These are phyloP conservation scores for Penicillium verhagenii DNA, from an alignment of 495 filamentous ascomycete genomes.

Conservation along the genomic window DNA sequence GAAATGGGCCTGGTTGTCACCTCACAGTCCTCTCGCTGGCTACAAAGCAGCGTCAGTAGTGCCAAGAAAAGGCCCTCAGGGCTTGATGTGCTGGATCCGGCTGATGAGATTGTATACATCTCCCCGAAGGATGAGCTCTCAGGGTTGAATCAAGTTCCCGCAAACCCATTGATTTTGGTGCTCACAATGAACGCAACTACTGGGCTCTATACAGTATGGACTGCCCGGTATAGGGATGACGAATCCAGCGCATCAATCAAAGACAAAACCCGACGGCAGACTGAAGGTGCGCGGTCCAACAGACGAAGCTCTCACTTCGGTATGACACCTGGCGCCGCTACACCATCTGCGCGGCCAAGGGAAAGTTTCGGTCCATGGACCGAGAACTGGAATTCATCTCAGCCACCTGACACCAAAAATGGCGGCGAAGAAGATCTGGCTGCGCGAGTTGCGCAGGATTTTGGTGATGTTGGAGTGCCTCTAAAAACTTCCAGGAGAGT, in stretches of 20 bases:
- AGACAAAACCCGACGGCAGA: constrained; percentile 44
- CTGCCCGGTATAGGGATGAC: constrained; percentile 63
- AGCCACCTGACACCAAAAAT: constrained; percentile 30
- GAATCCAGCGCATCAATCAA: constrained; percentile 52
- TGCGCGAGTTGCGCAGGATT: constrained; percentile 76
- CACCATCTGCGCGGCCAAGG: constrained; percentile 61
- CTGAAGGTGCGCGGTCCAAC: constrained; percentile 57
- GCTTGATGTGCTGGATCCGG: constrained; percentile 57
- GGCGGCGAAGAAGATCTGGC: constrained; percentile 60
- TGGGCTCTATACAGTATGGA: constrained; percentile 77
- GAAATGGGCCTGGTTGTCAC: constrained; percentile 84
- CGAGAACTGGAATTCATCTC: constrained; percentile 35
- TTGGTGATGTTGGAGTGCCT: constrained; percentile 62
- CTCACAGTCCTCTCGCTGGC: constrained; percentile 35
- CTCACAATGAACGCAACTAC: constrained; percentile 76
- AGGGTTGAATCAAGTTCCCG: constrained; percentile 12
- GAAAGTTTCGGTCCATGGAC: constrained; percentile 57
- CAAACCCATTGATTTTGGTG: constrained; percentile 64
- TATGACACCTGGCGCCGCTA: constrained; percentile 73
- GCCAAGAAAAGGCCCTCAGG: constrained; percentile 30
- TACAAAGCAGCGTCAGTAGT: constrained; percentile 29
- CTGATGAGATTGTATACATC: constrained; percentile 81
- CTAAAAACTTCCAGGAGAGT: constrained; percentile 79
- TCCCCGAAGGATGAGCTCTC: constrained; percentile 56
- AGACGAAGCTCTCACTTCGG: constrained; percentile 87